phyloP scores from a whole-genome alignment of 495 filamentous ascomycete genomes.

The Apiosordaria backusii region DNA sequence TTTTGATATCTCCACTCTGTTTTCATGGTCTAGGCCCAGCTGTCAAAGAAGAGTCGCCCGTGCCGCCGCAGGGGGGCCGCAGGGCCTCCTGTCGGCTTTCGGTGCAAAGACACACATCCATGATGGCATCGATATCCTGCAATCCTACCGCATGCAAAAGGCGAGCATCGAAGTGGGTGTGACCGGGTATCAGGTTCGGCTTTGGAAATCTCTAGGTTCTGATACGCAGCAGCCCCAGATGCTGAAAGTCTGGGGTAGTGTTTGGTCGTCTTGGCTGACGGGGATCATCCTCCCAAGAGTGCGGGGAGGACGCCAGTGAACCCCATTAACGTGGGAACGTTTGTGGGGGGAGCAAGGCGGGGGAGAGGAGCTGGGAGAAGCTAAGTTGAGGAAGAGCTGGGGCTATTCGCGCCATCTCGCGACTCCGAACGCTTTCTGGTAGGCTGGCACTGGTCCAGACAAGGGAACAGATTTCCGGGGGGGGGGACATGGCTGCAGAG shows the following conservation, averaged over 20 bases:
- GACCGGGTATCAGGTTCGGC: constrained; percentile 11
- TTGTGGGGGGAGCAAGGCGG: constrained; percentile 1
- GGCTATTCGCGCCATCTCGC: constrained; percentile 20
- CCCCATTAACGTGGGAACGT: constrained; percentile 13
- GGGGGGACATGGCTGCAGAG: not conserved
- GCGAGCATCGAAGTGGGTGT: not conserved
- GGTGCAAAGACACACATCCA: not conserved
- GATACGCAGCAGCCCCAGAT: constrained; percentile 14
- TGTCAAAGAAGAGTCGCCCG: not conserved
- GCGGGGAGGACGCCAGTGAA: constrained; percentile 19
- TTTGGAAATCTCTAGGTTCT: constrained; percentile 8
- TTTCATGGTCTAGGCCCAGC: not conserved
- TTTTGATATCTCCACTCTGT: not conserved
- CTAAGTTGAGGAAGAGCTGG: not conserved
- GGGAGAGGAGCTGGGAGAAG: constrained; percentile 1
- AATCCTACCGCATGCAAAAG: not conserved
- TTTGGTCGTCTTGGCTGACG: constrained; percentile 21
- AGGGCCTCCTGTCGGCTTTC: not conserved
- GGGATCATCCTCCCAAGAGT: not conserved
- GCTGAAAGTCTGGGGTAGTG: not conserved
- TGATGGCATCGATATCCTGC: constrained; percentile 5
- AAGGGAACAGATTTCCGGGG: constrained; percentile 8
- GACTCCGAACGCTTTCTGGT: constrained; percentile 17
- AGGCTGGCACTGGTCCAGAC: not conserved
- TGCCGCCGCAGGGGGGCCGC: not conserved